Evolutionary conservation across 176 grass and related monocot genomes (phyloP).

Genomic region (Tillandsia leiboldiana): DNA sequence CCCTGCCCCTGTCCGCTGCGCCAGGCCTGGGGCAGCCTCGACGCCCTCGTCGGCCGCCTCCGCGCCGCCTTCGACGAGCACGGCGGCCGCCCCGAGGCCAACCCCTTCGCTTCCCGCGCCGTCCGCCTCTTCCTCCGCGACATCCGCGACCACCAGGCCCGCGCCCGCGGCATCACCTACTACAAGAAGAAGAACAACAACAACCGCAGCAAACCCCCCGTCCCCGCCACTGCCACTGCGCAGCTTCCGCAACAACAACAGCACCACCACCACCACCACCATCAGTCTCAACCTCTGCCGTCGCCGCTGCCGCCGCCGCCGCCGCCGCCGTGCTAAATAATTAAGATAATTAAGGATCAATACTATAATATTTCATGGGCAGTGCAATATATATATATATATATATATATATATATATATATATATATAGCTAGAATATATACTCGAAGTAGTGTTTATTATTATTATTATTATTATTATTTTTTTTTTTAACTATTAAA

Average conservation of each 20-base stretch:
- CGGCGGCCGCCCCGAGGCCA: slow-evolving; percentile 70
- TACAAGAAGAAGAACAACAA: slow-evolving; percentile 99
- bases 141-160: slow-evolving; percentile 82
- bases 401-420: no score
- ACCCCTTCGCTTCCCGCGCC: slow-evolving; percentile 79
- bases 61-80: slow-evolving; percentile 89
- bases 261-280: slow-evolving; percentile 2
- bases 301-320: no score
- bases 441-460: no score
- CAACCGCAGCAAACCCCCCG: not conserved
- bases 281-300: not conserved
- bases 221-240: slow-evolving; percentile 13
- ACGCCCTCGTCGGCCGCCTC: slow-evolving; percentile 76
- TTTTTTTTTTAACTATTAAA: no score
- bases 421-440: no score
- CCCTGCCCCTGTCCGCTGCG: slow-evolving; percentile 87
- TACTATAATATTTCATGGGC: no score
- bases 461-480: no score
- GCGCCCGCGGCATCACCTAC: slow-evolving; percentile 82
- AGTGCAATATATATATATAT: no score
- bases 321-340: no score
- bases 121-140: slow-evolving; percentile 92
- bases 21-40: slow-evolving; percentile 91
- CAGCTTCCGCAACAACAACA: slow-evolving; percentile 14
- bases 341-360: no score